phyloP scores from a whole-genome alignment of 2,329 filamentous ascomycete species.

The Ceratocystis albifundus region DNA sequence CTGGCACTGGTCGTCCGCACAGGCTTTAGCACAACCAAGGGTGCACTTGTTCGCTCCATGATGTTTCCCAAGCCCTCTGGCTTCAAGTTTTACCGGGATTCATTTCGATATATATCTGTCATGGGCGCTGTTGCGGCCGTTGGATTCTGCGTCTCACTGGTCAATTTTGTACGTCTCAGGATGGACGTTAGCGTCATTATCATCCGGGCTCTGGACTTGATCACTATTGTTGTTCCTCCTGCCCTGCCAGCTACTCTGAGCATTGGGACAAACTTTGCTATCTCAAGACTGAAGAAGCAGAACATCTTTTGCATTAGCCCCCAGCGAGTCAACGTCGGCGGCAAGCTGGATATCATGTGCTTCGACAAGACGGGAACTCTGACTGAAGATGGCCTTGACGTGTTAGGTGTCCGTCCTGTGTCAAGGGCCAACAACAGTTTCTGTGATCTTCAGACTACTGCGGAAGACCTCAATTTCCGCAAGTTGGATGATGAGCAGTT shows the following conservation, averaged over 20 bases:
- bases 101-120: slow-evolving; percentile 93
- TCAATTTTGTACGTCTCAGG: slow-evolving; percentile 81
- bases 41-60: slow-evolving; percentile 91
- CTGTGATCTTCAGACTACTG: slow-evolving; percentile 16
- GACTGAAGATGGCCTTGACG: slow-evolving; percentile 90
- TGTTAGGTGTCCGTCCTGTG: slow-evolving; percentile 75
- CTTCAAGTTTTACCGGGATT: slow-evolving; percentile 97
- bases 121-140: slow-evolving; percentile 79
- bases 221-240: slow-evolving; percentile 94
- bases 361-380: slow-evolving; percentile 99
- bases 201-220: slow-evolving; percentile 81
- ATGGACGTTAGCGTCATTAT: slow-evolving; percentile 85
- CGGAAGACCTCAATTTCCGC: slow-evolving; percentile 35
- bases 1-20: slow-evolving; percentile 87
- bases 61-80: slow-evolving; percentile 95
- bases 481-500: slow-evolving; percentile 41
- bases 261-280: slow-evolving; percentile 91
- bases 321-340: slow-evolving; percentile 90
- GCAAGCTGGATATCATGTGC: slow-evolving; percentile 90
- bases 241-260: slow-evolving; percentile 88
- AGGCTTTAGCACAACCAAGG: slow-evolving; percentile 96
- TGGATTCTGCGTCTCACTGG: slow-evolving; percentile 79
- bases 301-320: slow-evolving; percentile 97
- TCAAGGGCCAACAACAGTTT: slow-evolving; percentile 14
- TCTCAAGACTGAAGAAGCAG: slow-evolving; percentile 73